phyloP scores from a whole-genome alignment of 352 stramenopile species.

The Peronosclerospora sorghi region DNA sequence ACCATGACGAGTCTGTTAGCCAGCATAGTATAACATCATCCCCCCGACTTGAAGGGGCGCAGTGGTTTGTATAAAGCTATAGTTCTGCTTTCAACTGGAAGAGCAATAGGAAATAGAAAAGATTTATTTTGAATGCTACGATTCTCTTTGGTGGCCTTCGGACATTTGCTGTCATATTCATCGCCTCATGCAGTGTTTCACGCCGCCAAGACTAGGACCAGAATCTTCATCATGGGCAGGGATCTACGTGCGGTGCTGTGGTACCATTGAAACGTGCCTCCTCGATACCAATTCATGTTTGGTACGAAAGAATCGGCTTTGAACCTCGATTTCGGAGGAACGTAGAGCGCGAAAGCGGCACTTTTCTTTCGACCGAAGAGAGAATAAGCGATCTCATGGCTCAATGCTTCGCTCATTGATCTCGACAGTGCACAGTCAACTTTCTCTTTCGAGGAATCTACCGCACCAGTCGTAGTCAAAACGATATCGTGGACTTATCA shows the following conservation, averaged over 20 bases:
- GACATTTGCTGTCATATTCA: conserved; percentile 10
- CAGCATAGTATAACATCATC: conserved; percentile 10
- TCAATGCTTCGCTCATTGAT: conserved; percentile 44
- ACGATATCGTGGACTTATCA: conserved; percentile 56
- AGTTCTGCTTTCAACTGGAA: conserved; percentile 4
- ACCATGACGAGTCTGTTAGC: conserved; percentile 3
- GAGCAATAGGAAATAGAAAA: conserved; percentile 15
- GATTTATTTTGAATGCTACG: not conserved
- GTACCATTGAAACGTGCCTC: conserved; percentile 18
- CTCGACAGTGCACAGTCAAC: conserved; percentile 53
- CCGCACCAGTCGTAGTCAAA: conserved; percentile 46
- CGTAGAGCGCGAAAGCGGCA: conserved; percentile 16
- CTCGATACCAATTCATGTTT: conserved; percentile 17
- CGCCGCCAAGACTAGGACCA: conserved; percentile 13
- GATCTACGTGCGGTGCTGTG: conserved; percentile 12
- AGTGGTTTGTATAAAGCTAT: conserved; percentile 16
- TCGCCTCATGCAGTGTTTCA: conserved; percentile 10
- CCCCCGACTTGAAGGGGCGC: conserved; percentile 14
- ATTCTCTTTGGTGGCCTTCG: not conserved
- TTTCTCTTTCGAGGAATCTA: conserved; percentile 68
- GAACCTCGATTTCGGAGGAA: not conserved
- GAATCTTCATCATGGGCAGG: conserved; percentile 14
- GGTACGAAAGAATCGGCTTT: conserved; percentile 3
- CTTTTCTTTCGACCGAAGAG: conserved; percentile 13
- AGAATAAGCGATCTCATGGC: conserved; percentile 8